Percentiles rank a stretch among this genome's conserved stretches.
These are phyloP conservation scores for Aspergillus puulaauensis DNA, from an alignment of 2,329 filamentous ascomycete species.

Conservation along the genomic window DNA sequence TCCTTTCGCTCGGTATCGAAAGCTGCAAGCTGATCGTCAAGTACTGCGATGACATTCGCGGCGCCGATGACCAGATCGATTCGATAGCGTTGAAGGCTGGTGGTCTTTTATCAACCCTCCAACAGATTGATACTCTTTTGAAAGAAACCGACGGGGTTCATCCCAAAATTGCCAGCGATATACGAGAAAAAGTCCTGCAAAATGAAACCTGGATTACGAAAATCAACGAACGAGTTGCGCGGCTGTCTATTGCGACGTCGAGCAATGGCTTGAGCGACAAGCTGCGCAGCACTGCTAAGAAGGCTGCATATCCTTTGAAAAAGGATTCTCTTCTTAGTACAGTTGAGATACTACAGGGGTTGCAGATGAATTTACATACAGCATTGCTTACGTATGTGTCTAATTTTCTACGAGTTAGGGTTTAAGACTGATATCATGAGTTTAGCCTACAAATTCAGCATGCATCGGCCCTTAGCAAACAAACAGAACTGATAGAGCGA, in stretches of 20 bases:
- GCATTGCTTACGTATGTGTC: not conserved
- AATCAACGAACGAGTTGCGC: not conserved
- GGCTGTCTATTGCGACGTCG: not conserved
- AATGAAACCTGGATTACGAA: not conserved
- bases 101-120: not conserved
- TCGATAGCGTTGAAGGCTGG: not conserved
- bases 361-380: not conserved
- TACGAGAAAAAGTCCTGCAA: not conserved
- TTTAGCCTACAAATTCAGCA: not conserved
- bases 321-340: not conserved
- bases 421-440: not conserved
- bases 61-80: not conserved
- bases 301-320: not conserved
- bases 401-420: too few relatives aligned
- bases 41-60: not conserved
- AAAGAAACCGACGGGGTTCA: not conserved
- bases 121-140: not conserved
- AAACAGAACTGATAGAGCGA: too few relatives aligned
- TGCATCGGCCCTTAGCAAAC: not conserved
- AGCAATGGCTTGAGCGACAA: not conserved
- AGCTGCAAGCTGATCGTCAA: not conserved
- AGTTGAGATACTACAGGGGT: not conserved
- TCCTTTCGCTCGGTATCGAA: not conserved
- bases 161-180: not conserved
- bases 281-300: not conserved